A percentile compares a stretch with the other conserved stretches of the same genome.
These are phyloP conservation scores for Apophysomyces sp. DNA, from an alignment of 371 early-diverging fungal genomes.

Conservation along the genomic window DNA sequence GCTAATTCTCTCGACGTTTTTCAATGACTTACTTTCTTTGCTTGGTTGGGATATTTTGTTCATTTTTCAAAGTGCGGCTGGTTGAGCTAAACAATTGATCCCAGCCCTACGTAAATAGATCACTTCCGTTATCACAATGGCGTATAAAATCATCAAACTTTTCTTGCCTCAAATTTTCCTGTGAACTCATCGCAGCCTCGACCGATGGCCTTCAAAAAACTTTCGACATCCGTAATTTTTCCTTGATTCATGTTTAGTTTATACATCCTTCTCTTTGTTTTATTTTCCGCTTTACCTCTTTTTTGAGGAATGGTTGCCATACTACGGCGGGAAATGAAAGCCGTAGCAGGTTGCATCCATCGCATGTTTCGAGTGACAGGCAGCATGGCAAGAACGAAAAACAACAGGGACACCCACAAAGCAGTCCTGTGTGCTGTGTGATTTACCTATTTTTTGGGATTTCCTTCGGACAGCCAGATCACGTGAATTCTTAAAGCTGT, in stretches of 20 bases:
- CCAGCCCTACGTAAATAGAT: no score
- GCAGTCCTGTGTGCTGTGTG: not conserved
- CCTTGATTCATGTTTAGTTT: conserved; percentile 27
- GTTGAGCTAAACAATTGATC: conserved; percentile 57
- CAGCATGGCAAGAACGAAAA: not conserved
- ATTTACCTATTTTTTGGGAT: no score
- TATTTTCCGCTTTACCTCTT: not conserved
- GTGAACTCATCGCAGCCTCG: conserved; percentile 59
- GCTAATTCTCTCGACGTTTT: not conserved
- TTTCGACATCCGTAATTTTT: conserved; percentile 40
- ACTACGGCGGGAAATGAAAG: not conserved
- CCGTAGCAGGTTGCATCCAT: not conserved
- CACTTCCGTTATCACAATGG: no score
- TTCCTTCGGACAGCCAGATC: no score
- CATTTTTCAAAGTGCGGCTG: conserved; percentile 49
- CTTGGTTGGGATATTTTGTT: conserved; percentile 26
- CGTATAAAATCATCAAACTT: not conserved
- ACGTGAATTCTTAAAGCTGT: no score
- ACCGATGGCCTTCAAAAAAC: conserved; percentile 58
- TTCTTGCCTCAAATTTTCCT: conserved; percentile 53
- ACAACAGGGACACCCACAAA: not conserved
- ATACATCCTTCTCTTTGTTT: conserved; percentile 5
- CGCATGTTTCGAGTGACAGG: not conserved
- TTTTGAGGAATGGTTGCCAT: not conserved
- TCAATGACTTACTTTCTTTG: conserved; percentile 20